Evolutionary conservation across 2,329 filamentous ascomycete genomes (phyloP).

Genomic region (Microdochium bolleyi): DNA sequence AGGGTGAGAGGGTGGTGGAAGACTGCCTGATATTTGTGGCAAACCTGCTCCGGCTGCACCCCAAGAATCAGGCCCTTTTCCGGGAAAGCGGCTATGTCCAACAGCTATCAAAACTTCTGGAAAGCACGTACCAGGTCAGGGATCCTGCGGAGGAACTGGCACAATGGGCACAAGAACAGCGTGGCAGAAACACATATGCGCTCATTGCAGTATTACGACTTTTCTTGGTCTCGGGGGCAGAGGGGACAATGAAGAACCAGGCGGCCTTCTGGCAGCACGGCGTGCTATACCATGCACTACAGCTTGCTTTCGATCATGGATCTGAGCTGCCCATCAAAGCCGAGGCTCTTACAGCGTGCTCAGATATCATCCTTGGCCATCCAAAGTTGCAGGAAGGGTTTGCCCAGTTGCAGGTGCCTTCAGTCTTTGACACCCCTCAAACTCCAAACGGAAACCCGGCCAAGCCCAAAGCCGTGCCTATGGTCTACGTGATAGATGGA

Average conservation of each 20-base stretch:
- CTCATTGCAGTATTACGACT: constrained; percentile 78
- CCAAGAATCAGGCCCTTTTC: constrained; percentile 90
- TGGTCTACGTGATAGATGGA: constrained; percentile 88
- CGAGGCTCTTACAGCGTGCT: constrained; percentile 79
- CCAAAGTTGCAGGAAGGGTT: constrained; percentile 77
- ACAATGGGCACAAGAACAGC: constrained; percentile 67
- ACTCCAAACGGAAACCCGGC: constrained; percentile 28
- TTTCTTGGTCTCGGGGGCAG: constrained; percentile 74
- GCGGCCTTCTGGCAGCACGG: constrained; percentile 77
- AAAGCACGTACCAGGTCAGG: constrained; percentile 45
- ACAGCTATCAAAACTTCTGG: constrained; percentile 62
- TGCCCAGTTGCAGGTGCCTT: constrained; percentile 72
- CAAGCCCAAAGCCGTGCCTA: constrained; percentile 41
- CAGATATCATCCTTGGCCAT: constrained; percentile 82
- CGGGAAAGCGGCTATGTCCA: constrained; percentile 79
- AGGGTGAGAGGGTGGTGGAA: constrained; percentile 82
- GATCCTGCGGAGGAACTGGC: constrained; percentile 53
- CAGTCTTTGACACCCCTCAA: constrained; percentile 36
- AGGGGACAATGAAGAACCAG: constrained; percentile 78
- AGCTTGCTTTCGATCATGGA: constrained; percentile 69
- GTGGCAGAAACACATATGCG: constrained; percentile 87
- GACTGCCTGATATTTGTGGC: constrained; percentile 88
- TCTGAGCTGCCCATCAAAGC: constrained; percentile 73
- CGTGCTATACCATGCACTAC: constrained; percentile 69
- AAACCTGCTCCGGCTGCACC: constrained; percentile 79